Evolutionary conservation across 2,329 filamentous ascomycete species (phyloP), one percentile per base, ranked within the genome.

Genomic region (Phialophora chinensis): DNA sequence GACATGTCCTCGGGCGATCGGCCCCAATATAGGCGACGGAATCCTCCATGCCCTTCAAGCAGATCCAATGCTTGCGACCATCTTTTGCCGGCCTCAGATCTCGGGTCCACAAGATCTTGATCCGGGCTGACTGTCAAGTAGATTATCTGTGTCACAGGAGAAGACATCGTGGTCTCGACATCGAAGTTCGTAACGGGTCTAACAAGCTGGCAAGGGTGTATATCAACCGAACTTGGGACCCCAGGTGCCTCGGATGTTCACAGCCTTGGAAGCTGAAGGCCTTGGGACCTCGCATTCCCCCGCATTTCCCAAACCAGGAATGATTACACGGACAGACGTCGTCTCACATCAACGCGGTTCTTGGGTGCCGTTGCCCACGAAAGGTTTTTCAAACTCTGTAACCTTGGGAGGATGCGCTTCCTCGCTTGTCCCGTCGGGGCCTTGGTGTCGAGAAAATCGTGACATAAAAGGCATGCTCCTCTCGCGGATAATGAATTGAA

Each of bases 1-100:
- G 70, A 69, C 7, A 67, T 64, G 23, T 74, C 69, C 66, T 77
- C 75, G 12, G 76, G 71, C 35, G 75, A 69, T 50, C 74, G 63
- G 10, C 75, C 75, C 74, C 74, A 79, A 57, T 75, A 75, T 4
- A 77, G 67, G 1, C 73, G 70, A 10, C 64, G 56, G 57, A 76
- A 76, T 1, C 72, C 75, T 11, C 44, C 25, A 63, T 67, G 72
- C 6, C 52, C 50, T 50, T 73, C 70, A 4, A 74, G 25, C 12
- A 69, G 59, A 20, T 69, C 63, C 10, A 75, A 56, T 17, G 70
- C 66, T 62, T 66, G 60, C 2, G 52, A 56, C 72, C 71, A 75
- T 54, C 65, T 75, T 54, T 71, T 54, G n/a, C 67, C 72, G 27
- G 72, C 68, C 6, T 63, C 44, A n/a, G 47, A 58, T 27, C 17